Evolutionary conservation across 2,329 filamentous ascomycete genomes (phyloP).

Genomic region (Aspergillus terreus): DNA sequence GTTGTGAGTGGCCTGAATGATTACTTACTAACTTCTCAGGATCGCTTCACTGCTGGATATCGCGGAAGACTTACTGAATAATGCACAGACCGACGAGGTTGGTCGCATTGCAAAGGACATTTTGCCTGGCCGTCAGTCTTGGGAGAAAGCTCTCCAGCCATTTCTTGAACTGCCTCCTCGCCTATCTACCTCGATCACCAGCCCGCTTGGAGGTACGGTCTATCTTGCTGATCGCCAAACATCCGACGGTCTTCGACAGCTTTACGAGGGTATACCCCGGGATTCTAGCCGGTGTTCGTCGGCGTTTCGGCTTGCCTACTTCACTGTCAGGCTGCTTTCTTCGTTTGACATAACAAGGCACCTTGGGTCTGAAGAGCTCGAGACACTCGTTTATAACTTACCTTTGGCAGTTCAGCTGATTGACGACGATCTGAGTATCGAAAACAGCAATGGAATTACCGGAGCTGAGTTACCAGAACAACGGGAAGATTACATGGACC

Average conservation of each 20-base stretch:
- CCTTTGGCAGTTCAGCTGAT: constrained; percentile 54
- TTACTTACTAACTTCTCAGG: constrained; percentile 34
- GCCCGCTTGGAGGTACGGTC: constrained; percentile 65
- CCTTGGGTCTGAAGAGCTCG: constrained; percentile 29
- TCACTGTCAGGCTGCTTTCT: constrained; percentile 58
- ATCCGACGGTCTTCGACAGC: constrained; percentile 20
- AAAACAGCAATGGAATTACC: constrained; percentile 54
- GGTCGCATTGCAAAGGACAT: constrained; percentile 42
- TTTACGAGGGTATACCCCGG: constrained; percentile 41
- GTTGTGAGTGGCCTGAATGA: background rate
- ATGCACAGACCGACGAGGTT: constrained; percentile 23
- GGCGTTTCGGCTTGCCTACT: constrained; percentile 71
- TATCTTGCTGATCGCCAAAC: constrained; percentile 53
- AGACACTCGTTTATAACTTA: constrained; percentile 49
- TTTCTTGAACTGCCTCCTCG: constrained; percentile 44
- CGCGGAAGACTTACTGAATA: constrained; percentile 46
- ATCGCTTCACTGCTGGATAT: constrained; percentile 56
- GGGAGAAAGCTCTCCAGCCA: constrained; percentile 59
- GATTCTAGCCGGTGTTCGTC: constrained; percentile 69
- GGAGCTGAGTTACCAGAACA: constrained; percentile 45
- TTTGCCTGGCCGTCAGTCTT: constrained; percentile 61
- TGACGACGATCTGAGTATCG: constrained; percentile 58
- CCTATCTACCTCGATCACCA: constrained; percentile 69
- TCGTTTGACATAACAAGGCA: constrained; percentile 32
- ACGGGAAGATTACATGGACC: constrained; percentile 51